Evolutionary conservation across 2,329 filamentous ascomycete species (phyloP), one percentile per base, ranked within the genome.

Genomic region (Ascochyta fabae): DNA sequence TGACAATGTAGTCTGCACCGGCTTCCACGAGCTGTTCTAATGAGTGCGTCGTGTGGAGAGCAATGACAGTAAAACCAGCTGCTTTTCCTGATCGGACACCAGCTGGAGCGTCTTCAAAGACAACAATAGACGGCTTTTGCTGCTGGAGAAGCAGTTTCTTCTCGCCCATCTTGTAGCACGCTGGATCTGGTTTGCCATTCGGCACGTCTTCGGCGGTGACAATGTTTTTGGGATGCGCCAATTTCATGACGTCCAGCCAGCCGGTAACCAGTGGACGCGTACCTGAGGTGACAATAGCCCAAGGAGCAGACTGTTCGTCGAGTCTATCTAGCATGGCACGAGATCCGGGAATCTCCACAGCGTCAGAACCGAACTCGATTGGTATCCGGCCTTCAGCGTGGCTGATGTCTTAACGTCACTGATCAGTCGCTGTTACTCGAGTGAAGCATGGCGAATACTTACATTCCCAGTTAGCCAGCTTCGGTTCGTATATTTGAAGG

Each of bases 391-490:
- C 88, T 79, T 98, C 95, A 74, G 93, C 86, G 53, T 88, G 79
- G 73, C 84, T 86, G 65, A 96, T 87, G 71, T 96, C 92, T 96
- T 96, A 68, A 24, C 4, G 27, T 16, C 49, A 55, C 23, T 19
- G 42, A 19, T 45, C 52, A 59, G 40, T 47, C 10, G n/a, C 24
- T 1, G 31, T 58, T 24, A 61, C 36, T 7, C 22, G 26, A 42
- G 29, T 33, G 19, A 31, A 46, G 31, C 16, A 45, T 16, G 16
- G 19, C 24, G 33, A 44, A 22, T 6, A 51, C 90, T 79, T 78
- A 96, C 92, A 96, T 62, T 96, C 92, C 92, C 90, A 94, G 67
- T 89, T 97, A 38, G 95, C 95, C 73, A 92, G 91, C 65, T 90
- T 87, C 15, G 92, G 90, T 59, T 91, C 88, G 55, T 96, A 85